Conservation (phyloP, 345 rosid species). For the Citrus sp. region DNA sequence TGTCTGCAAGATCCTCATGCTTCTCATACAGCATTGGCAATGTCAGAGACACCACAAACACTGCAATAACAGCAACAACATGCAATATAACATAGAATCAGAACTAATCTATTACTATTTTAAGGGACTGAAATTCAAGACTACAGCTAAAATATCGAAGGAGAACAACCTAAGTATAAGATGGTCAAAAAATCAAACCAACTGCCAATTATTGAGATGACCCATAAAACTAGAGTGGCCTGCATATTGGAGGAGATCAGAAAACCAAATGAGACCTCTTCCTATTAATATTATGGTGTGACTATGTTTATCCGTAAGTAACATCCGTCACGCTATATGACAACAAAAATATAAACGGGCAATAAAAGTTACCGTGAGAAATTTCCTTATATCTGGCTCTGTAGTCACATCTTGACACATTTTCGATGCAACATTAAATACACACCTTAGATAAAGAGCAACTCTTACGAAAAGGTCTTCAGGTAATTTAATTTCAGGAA, state of each 20-base stretch:
- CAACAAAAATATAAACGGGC: too few species aligned
- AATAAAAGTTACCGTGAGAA: conserved; percentile 24
- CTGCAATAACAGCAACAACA: conserved; percentile 18
- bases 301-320: too few species aligned
- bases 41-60: conserved; percentile 31
- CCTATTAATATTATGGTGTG: too few species aligned
- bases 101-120: background rate
- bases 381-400: conserved; percentile 39
- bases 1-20: conserved; percentile 38
- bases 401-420: conserved; percentile 34
- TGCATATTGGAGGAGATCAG: conserved; percentile 12
- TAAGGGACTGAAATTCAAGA: background rate
- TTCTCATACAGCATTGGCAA: conserved; percentile 36
- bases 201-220: conserved; percentile 33
- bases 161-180: conserved; percentile 26
- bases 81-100: background rate
- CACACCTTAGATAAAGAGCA: conserved; percentile 29
- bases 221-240: conserved; percentile 32
- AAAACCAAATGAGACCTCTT: background rate
- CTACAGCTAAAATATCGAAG: background rate
- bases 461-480: conserved; percentile 25
- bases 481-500: conserved; percentile 35
- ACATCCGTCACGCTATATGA: too few species aligned
- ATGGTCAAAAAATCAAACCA: conserved; percentile 44
- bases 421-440: conserved; percentile 27